Percentiles rank a stretch among this genome's conserved stretches.
These are phyloP conservation scores for Phytopythium delawarense DNA, from an alignment of 352 stramenopile genomes.

Conservation along the genomic window DNA sequence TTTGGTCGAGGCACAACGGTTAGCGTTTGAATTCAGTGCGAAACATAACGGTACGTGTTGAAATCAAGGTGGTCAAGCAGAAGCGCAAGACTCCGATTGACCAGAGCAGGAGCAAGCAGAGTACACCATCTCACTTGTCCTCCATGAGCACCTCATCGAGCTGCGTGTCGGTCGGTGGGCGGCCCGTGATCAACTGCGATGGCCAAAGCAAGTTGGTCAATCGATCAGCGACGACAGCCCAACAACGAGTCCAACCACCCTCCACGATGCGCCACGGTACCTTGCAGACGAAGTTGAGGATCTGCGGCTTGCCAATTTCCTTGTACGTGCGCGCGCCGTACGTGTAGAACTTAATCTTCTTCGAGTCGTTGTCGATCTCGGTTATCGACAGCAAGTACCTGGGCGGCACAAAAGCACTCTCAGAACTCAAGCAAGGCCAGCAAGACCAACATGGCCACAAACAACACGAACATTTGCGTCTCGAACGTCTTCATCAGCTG, in stretches of 20 bases:
- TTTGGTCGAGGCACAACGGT: not conserved
- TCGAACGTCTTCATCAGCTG: constrained; percentile 77
- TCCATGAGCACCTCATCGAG: constrained; percentile 65
- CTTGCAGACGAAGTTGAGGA: constrained; percentile 88
- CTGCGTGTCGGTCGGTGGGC: constrained; percentile 61
- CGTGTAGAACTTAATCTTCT: constrained; percentile 73
- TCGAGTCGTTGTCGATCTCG: constrained; percentile 69
- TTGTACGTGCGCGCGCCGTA: constrained; percentile 63
- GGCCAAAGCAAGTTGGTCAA: not conserved
- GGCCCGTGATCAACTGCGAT: constrained; percentile 57
- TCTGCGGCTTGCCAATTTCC: constrained; percentile 84
- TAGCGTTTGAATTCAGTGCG: not conserved
- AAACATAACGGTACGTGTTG: not conserved
- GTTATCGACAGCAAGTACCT: constrained; percentile 70
- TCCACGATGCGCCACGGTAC: constrained; percentile 18
- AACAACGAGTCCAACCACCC: not conserved
- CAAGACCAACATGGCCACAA: not conserved
- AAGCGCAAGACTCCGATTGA: not conserved
- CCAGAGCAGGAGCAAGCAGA: not conserved
- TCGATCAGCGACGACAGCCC: not conserved
- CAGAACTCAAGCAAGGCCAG: not conserved
- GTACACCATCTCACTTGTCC: constrained; percentile 23
- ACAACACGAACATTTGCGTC: constrained; percentile 54
- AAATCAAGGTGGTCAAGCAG: not conserved
- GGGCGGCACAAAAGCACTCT: not conserved